Evolutionary conservation across 2,329 filamentous ascomycete genomes (phyloP).

Genomic region (Aspergillus costaricaensis): DNA sequence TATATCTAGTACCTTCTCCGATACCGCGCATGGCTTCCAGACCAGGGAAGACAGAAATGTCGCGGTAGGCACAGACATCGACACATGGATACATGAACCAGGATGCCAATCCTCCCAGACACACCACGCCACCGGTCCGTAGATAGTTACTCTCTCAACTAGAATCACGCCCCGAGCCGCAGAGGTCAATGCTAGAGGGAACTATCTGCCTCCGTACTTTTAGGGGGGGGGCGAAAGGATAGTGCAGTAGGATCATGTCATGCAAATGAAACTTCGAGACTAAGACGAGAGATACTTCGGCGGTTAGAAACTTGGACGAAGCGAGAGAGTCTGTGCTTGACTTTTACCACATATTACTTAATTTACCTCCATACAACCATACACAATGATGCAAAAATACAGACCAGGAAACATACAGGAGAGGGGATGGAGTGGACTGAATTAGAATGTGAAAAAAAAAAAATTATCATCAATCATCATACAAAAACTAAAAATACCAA

Average conservation of each 20-base stretch:
- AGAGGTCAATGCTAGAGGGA: too few relatives aligned
- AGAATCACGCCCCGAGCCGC: too few relatives aligned
- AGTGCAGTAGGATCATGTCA: background rate
- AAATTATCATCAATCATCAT: too few relatives aligned
- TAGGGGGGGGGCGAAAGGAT: too few relatives aligned
- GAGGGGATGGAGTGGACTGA: background rate
- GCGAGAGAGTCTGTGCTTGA: background rate
- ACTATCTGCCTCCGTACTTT: too few relatives aligned
- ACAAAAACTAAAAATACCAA: background rate
- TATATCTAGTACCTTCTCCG: too few relatives aligned
- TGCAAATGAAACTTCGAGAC: background rate
- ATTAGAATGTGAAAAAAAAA: background rate
- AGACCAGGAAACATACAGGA: background rate
- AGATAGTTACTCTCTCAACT: too few relatives aligned
- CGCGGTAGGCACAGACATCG: background rate
- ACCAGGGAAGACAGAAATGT: too few relatives aligned
- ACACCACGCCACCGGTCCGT: background rate
- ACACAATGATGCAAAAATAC: background rate
- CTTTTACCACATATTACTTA: background rate
- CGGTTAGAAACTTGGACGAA: too few relatives aligned
- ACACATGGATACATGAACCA: background rate
- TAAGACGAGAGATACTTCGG: background rate
- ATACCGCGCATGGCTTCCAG: too few relatives aligned
- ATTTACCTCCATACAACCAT: background rate
- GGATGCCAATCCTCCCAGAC: background rate